Evolutionary conservation across 1,139 yeast species (phyloP).

Genomic region (Geotrichum europaeum): DNA sequence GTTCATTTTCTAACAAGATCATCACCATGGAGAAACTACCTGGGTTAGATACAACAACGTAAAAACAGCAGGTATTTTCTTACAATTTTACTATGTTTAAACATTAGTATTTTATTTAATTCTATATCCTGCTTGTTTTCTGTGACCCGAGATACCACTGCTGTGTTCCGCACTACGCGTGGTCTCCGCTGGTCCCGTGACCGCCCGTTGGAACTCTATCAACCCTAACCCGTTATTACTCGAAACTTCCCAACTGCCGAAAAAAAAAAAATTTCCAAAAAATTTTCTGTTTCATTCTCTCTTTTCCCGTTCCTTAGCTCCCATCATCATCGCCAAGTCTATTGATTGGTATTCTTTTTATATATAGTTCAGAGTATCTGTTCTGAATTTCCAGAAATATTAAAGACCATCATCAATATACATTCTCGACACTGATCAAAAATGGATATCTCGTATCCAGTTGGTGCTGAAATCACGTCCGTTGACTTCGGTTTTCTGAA

Average conservation of each 20-base stretch:
- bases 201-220: not conserved
- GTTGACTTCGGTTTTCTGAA: conserved; percentile 88
- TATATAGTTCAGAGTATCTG: not conserved
- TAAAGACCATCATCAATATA: not conserved
- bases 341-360: not conserved
- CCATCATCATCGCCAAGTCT: not conserved
- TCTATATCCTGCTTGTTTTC: too few relatives aligned
- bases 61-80: too few relatives aligned
- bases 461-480: conserved; percentile 86
- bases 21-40: too few relatives aligned
- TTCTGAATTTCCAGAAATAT: not conserved
- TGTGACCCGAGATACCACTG: too few relatives aligned
- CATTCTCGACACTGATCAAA: not conserved
- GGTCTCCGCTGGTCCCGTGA: not conserved
- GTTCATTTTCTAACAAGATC: too few relatives aligned
- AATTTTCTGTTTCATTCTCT: conserved; percentile 2
- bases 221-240: not conserved
- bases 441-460: conserved; percentile 95
- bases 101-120: not conserved
- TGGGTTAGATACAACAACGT: too few relatives aligned
- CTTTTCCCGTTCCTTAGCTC: conserved; percentile 1
- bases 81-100: not conserved
- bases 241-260: conserved; percentile 1
- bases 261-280: not conserved
- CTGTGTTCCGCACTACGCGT: too few relatives aligned